phyloP scores from a whole-genome alignment of 495 filamentous ascomycete genomes.

The Articulospora tetracladia region DNA sequence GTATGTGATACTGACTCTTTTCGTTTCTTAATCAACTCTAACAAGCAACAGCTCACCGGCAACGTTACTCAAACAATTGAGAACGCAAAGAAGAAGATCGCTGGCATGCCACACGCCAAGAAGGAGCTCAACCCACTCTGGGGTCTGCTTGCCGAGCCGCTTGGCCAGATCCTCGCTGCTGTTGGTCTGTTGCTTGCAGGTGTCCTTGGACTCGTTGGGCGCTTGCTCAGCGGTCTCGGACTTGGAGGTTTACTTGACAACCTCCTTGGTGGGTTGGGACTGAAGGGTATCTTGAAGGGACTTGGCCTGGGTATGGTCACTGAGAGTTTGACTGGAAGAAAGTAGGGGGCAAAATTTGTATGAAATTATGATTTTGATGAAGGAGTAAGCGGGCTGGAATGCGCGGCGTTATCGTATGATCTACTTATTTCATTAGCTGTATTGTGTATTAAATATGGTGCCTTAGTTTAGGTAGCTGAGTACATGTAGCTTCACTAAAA shows the following conservation, averaged over 20 bases:
- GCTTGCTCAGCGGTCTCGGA: slow-evolving; percentile 71
- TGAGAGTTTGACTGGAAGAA: slow-evolving; percentile 46
- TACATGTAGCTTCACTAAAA: too few relatives aligned
- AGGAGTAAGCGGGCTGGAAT: background rate
- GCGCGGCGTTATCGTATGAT: too few relatives aligned
- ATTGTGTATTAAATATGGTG: too few relatives aligned
- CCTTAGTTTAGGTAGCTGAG: too few relatives aligned
- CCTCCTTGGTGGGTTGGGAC: slow-evolving; percentile 73
- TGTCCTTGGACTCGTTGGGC: slow-evolving; percentile 78
- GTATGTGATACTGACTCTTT: background rate
- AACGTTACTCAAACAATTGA: slow-evolving; percentile 74
- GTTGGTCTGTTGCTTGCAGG: slow-evolving; percentile 81
- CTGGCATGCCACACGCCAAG: slow-evolving; percentile 90
- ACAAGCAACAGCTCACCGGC: slow-evolving; percentile 37
- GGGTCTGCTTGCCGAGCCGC: slow-evolving; percentile 75
- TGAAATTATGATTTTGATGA: background rate
- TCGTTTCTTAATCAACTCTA: slow-evolving; percentile 29
- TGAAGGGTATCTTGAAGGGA: slow-evolving; percentile 71
- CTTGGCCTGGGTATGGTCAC: slow-evolving; percentile 64
- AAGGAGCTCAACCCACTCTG: slow-evolving; percentile 89
- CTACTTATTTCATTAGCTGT: too few relatives aligned
- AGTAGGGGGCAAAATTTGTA: too few relatives aligned
- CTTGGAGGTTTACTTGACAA: slow-evolving; percentile 77
- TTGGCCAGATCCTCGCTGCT: slow-evolving; percentile 90
- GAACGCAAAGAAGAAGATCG: slow-evolving; percentile 77